Base-by-base conservation (phyloP, 164 flowering plant genomes). In the Aristolochia fimbriata region DNA sequence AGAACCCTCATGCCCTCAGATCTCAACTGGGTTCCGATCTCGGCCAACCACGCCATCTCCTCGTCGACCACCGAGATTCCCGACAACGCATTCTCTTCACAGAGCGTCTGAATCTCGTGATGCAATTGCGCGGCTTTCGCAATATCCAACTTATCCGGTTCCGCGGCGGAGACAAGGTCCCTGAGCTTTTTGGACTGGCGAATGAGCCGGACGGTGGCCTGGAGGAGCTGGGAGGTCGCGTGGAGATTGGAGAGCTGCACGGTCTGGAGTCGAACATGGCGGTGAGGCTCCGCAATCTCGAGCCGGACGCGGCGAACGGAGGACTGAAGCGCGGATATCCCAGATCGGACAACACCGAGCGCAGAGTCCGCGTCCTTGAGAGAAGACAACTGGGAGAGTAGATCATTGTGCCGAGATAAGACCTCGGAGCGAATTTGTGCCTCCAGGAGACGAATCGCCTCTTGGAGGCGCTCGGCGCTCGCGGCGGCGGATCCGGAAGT, bases 401-500 rank as follows among this genome's bases (percentile, higher is more conserved):
- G 88, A 45, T 79, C 78, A 47, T 68, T 61, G 72, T 93, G 97
- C 61, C 83, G 87, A 48, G 88, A 73, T 54, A 86, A 83, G 54
- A 93, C 92, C 47, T 86, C 87, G 45, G 83, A 72, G 43, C 98
- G 94, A 61, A 93, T 93, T 66, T 87, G 96, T 47, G 73, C 68
- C 41, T 90, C 84, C 57, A 93, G 86, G 63, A 80, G 90, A 51
- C 83, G 87, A 64, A 87, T 82, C 58, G 87, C 94, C 19, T 82
- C 74, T 60, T 87, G 86, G 69, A 93, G 90, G 59, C 80, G 82
- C 71, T 93, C 98, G 68, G 93, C 87, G 52, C 86, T 75, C 65
- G 97, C 79, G 52, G 96, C 97, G 24, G 98, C 83, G 33, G 98
- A 90, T 60, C 94, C 96, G 59, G 98, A 82, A 63, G 87, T 75